Base-by-base conservation (phyloP, 805 yeast species). In the Monosporozyma solicola region DNA sequence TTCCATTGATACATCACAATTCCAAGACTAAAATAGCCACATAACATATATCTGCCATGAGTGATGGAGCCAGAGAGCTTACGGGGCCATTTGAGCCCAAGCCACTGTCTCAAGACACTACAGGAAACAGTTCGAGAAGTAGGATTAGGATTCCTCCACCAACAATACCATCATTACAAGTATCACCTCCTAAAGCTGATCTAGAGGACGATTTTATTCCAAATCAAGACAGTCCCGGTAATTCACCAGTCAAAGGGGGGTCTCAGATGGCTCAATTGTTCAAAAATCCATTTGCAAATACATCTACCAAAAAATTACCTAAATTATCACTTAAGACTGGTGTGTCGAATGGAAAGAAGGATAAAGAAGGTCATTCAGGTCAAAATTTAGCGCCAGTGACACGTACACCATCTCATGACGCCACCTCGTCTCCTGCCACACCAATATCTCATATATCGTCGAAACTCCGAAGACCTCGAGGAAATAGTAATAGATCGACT, bases 31-130 rank as follows among this genome's bases (percentile, higher is more conserved):
- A 15, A 15, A 15, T 35, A 15, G 6, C 6, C 8, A 15, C 39
- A 3, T 35, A 27, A 15, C 8, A 35, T 3, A 15, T 6, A 35
- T 25, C 22, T n/a, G 25, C 2, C 9, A 59, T 60, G 64, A 57
- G 51, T 24, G 49, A 43, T 45, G 46, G 47, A 33, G 59, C 55
- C 41, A 59, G 65, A 48, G 56, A 56, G 22, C 51, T 61, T 10
- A 60, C 65, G 2, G 58, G 56, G 4, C 56, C 58, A 24, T 61
- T 58, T 27, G 64, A 61, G 41, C 59, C 58, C 9, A 45, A 35
- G 25, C 27, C 39, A n/a, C 13, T 11, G 3, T 27, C 45, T 1
- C 11, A 9, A 2, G 54, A 46, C 27, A 37, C 10, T 3, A 20
- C 32, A 10, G 48, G 32, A 33, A 54, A 49, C 27, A 46, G 41